Base-by-base conservation (phyloP, 768 basidiomycete genomes). In the Russula sp. region DNA sequence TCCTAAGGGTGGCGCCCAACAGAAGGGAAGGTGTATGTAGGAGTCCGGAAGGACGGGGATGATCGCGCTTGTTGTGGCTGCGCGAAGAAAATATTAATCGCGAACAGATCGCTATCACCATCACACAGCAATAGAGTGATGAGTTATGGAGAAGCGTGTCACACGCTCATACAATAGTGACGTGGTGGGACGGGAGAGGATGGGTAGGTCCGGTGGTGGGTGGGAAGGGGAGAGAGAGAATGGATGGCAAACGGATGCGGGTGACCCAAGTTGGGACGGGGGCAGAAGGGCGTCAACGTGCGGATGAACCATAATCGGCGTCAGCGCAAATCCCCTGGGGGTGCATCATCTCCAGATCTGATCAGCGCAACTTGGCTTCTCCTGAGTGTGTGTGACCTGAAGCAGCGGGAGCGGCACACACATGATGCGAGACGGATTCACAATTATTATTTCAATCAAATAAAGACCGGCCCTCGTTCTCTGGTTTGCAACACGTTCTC, bases 331-430 rank as follows among this genome's bases (percentile, higher is more conserved):
- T 65, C 64, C 64, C 64, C 49, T 61, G 57, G 59, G 34, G 59
- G 64, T 57, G 60, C 60, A 65, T 65, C 64, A 65, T 61, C 60
- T 57, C 60, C 59, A 61, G 64, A 65, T 65, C 64, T 61, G 64
- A 65, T 65, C 64, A 65, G 64, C 64, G 64, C 54, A 65, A 18
- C 16, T 6, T 38, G 36, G 59, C 64, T 54, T 60, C 49, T 30
- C 59, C 14, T 5, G 38, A 1, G 36, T 36, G 36, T 40, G 14
- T 16, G 14, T 16, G 16, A 16, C 38, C 38, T 40, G 14, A 40
- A 40, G 38, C 40, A n/a, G n/a, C n/a, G n/a, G 30, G 28, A 49
- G 51, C 61, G 61, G 52, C 40, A 26, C 42, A 16, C 46, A 24
- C 50, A 20, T 52, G 50, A 30, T 18, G 28, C 26, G 28, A 38